Base-by-base conservation (phyloP, 371 early-diverging fungal genomes). In the Capniomyces stellatus region DNA sequence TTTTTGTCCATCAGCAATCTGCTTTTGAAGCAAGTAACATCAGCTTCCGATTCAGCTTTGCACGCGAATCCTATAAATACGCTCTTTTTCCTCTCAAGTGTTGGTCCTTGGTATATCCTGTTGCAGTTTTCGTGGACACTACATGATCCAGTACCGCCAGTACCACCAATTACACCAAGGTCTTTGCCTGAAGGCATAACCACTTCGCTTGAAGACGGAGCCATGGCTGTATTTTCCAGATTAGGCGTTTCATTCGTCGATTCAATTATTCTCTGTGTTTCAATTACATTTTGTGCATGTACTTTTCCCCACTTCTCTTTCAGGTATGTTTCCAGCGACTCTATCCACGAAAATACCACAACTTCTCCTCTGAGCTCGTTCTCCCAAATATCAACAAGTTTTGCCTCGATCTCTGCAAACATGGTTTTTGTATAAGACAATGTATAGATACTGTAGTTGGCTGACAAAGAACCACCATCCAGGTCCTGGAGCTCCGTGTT, bases 31-130 rank as follows among this genome's bases (percentile, higher is more conserved):
- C 64, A 54, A 0, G 89, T 85, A 27, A 81, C 72, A 57, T 89
- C 89, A 0, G 85, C n/a, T 22, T 51, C 46, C 12, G 51, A 51
- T 41, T 22, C 8, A 8, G 23, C 46, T 12, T 22, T 29, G 23
- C 10, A 8, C 21, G 19, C 4, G 28, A 40, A 41, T 12, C 51
- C 92, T 0, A 89, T 70, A 72, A 93, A 93, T 1, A 81, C 71
- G 12, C 83, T 83, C 64, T 86, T 87, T 28, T 88, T 81, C 64
- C 89, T 87, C n/a, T 81, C 70, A 10, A 89, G 56, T 1, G 78
- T 70, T n/a, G 64, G 61, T 15, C 77, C 68, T 22, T 71, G 57
- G 51, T 58, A 66, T 44, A 77, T 69, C 58, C 12, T 6, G 21
- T 21, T 23, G 19, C 46, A 46, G 46, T 19, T 46, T 6, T 21